A percentile compares a stretch with the other conserved stretches of the same genome.
These are phyloP conservation scores for Brettanomyces bruxellensis DNA, from an alignment of 805 yeast species.

Conservation along the genomic window DNA sequence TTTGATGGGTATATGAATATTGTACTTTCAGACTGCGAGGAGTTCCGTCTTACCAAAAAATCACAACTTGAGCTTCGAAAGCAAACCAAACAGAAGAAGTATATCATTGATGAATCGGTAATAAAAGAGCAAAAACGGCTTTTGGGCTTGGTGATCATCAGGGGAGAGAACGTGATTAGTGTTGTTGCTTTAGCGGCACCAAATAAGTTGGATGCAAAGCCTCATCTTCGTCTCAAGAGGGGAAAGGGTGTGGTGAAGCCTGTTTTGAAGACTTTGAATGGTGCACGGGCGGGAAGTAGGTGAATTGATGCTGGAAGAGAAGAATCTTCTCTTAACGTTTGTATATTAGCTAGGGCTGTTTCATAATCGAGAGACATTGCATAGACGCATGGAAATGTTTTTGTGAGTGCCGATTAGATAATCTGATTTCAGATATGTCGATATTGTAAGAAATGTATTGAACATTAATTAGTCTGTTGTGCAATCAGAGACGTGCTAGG, in stretches of 20 bases:
- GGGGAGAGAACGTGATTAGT: slow-evolving; percentile 84
- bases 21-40: slow-evolving; percentile 78
- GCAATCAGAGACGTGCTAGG: no score
- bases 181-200: slow-evolving; percentile 62
- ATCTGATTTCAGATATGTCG: no score
- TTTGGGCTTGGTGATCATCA: slow-evolving; percentile 70
- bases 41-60: slow-evolving; percentile 64
- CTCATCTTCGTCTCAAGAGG: slow-evolving; percentile 22
- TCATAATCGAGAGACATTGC: no score
- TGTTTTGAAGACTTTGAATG: slow-evolving; percentile 14
- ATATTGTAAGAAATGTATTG: no score
- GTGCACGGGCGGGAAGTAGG: slow-evolving; percentile 6
- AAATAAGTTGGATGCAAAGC: slow-evolving; percentile 22
- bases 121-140: slow-evolving; percentile 61
- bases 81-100: slow-evolving; percentile 8
- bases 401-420: no score
- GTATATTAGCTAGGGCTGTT: no score
- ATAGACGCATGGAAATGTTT: no score
- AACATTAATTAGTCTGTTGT: no score
- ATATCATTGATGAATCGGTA: slow-evolving; percentile 23
- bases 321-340: no score
- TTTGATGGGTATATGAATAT: slow-evolving; percentile 87
- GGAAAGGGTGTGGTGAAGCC: slow-evolving; percentile 26
- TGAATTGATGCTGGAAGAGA: slow-evolving; percentile 4
- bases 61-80: slow-evolving; percentile 29